phyloP scores from a whole-genome alignment of 1,284 basidiomycete genomes.

The Pascua sp. region DNA sequence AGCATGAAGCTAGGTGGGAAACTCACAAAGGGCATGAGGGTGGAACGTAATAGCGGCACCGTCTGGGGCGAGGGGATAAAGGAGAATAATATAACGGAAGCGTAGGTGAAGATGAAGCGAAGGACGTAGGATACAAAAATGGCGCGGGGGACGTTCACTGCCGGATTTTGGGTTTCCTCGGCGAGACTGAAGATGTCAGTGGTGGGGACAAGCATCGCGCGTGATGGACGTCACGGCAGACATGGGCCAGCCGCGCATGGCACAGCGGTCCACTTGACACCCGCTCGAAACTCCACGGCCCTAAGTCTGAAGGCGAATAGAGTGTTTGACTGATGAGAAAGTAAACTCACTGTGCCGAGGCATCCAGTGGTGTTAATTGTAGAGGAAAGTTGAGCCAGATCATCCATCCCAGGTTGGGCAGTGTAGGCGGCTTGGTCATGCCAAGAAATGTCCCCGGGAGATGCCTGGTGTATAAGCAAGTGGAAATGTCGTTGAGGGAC shows the following conservation, averaged over 20 bases:
- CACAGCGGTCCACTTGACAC: too few relatives aligned
- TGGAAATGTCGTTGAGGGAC: neutral
- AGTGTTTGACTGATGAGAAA: too few relatives aligned
- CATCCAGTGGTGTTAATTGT: neutral
- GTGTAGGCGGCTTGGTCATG: neutral
- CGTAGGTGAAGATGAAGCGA: constrained; percentile 1
- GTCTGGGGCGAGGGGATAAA: neutral
- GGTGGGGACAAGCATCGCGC: too few relatives aligned
- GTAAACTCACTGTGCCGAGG: neutral
- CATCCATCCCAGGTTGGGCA: neutral
- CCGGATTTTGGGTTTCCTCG: constrained; percentile 35
- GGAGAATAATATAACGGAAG: neutral
- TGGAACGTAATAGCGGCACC: neutral
- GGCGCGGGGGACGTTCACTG: constrained; percentile 42
- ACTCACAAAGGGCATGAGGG: neutral
- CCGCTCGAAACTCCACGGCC: too few relatives aligned
- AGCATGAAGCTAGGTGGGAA: too few relatives aligned
- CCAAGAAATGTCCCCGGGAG: neutral
- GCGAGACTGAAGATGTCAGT: constrained; percentile 1
- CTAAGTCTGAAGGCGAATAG: too few relatives aligned
- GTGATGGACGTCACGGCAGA: too few relatives aligned
- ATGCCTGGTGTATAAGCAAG: neutral
- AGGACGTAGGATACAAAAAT: constrained; percentile 34
- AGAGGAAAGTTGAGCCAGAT: neutral
- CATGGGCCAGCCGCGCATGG: too few relatives aligned